These are phyloP conservation scores for Tolypocladium tundrense DNA, from an alignment of 2,329 filamentous ascomycete species.

Conservation along the genomic window DNA sequence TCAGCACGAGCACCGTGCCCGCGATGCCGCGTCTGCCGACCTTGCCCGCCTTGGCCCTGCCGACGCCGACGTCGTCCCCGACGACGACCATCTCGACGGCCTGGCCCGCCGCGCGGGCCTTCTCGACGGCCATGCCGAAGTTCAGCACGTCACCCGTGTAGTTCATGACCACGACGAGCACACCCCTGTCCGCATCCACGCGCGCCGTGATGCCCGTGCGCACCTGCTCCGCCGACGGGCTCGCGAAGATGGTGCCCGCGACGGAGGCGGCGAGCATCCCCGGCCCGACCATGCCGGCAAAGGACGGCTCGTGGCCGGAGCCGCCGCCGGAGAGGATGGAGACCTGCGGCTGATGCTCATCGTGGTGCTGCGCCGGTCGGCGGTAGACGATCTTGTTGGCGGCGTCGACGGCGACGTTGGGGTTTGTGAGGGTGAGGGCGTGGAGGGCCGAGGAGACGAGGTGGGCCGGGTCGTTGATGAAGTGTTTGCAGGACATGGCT, in stretches of 20 bases:
- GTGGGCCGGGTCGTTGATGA: slow-evolving; percentile 73
- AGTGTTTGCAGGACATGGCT: slow-evolving; percentile 61
- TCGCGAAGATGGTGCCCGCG: slow-evolving; percentile 79
- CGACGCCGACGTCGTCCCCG: slow-evolving; percentile 86
- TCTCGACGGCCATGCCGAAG: slow-evolving; percentile 89
- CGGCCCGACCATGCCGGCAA: slow-evolving; percentile 72
- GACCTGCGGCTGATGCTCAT: slow-evolving; percentile 43
- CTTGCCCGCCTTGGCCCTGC: slow-evolving; percentile 72
- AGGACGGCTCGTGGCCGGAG: slow-evolving; percentile 82
- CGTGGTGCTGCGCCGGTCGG: slow-evolving; percentile 31
- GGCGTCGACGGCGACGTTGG: slow-evolving; percentile 66
- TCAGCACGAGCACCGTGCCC: slow-evolving; percentile 83
- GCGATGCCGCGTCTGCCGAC: slow-evolving; percentile 86
- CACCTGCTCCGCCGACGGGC: slow-evolving; percentile 73
- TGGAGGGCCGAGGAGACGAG: slow-evolving; percentile 70
- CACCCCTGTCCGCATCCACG: slow-evolving; percentile 61
- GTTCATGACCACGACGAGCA: slow-evolving; percentile 91
- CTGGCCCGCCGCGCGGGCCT: slow-evolving; percentile 70
- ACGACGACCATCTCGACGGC: slow-evolving; percentile 84
- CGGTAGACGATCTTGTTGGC: slow-evolving; percentile 79
- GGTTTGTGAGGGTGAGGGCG: slow-evolving; percentile 74
- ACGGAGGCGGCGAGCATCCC: slow-evolving; percentile 75
- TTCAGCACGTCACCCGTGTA: slow-evolving; percentile 86
- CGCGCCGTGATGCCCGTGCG: slow-evolving; percentile 62
- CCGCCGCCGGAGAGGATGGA: slow-evolving; percentile 83